Conservation (phyloP, 768 basidiomycete genomes). For the Pulveroboletus sp. region DNA sequence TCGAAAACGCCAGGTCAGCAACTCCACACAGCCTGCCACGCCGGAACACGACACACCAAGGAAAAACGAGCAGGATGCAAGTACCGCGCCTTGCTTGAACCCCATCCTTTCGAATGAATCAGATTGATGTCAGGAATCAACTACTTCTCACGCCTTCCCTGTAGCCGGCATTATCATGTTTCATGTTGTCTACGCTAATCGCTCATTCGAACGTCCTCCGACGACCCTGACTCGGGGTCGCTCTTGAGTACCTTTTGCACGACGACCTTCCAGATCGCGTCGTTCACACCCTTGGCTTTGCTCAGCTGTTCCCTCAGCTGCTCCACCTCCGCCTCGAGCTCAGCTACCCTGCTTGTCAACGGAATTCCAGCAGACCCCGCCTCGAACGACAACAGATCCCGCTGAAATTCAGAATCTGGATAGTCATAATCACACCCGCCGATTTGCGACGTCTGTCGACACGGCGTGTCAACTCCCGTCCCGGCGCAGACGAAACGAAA, state of each 20-base stretch:
- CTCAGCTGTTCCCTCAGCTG: conserved; percentile 64
- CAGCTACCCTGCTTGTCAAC: conserved; percentile 53
- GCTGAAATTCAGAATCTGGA: conserved; percentile 50
- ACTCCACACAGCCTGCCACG: conserved; percentile 22
- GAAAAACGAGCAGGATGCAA: conserved; percentile 86
- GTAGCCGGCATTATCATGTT: conserved; percentile 7
- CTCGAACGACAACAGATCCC: conserved; percentile 61
- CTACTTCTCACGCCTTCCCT: conserved; percentile 22
- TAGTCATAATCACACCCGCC: conserved; percentile 36
- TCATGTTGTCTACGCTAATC: conserved; percentile 4
- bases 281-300: conserved; percentile 88
- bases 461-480: not conserved
- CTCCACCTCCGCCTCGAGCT: conserved; percentile 71
- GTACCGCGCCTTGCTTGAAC: conserved; percentile 85
- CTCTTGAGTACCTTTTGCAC: conserved; percentile 57
- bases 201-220: conserved; percentile 8
- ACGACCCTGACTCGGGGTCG: not conserved
- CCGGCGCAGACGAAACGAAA: not conserved
- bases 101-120: conserved; percentile 51
- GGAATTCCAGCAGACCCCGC: conserved; percentile 31
- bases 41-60: conserved; percentile 57
- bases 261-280: conserved; percentile 88
- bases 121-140: not conserved
- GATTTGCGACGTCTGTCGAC: conserved; percentile 15
- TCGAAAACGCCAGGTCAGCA: not conserved